Evolutionary conservation across 2,329 filamentous ascomycete species (phyloP).

Genomic region (Leptographium galeiforme): DNA sequence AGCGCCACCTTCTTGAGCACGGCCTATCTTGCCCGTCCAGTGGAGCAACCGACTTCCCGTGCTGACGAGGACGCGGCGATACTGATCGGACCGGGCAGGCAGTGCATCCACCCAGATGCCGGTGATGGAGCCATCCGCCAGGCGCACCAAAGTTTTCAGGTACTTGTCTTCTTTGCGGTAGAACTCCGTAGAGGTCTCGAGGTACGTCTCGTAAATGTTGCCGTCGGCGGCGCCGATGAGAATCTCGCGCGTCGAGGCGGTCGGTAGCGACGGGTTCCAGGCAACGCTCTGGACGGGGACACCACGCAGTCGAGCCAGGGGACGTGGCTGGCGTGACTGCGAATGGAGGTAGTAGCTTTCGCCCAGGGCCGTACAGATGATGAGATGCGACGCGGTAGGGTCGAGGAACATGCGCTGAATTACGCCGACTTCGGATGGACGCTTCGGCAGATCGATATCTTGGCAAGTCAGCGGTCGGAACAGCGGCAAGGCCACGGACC

Average conservation of each 20-base stretch:
- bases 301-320: slow-evolving; percentile 68
- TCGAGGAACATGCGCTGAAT: slow-evolving; percentile 97
- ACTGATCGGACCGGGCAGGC: slow-evolving; percentile 47
- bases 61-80: slow-evolving; percentile 61
- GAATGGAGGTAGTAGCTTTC: slow-evolving; percentile 98
- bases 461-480: background rate
- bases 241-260: slow-evolving; percentile 88
- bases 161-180: slow-evolving; percentile 93
- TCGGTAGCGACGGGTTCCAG: slow-evolving; percentile 89
- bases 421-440: slow-evolving; percentile 76
- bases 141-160: slow-evolving; percentile 68
- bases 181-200: slow-evolving; percentile 89
- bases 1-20: slow-evolving; percentile 58
- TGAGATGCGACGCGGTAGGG: slow-evolving; percentile 84
- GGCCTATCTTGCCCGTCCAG: slow-evolving; percentile 63
- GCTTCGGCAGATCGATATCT: slow-evolving; percentile 97
- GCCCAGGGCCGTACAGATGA: slow-evolving; percentile 79
- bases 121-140: slow-evolving; percentile 69
- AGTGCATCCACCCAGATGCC: slow-evolving; percentile 76
- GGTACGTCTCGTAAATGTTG: slow-evolving; percentile 86
- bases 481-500: background rate
- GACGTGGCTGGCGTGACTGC: slow-evolving; percentile 77
- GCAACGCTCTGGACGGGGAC: slow-evolving; percentile 80
- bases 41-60: slow-evolving; percentile 70
- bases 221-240: slow-evolving; percentile 85